Conservation (phyloP, 2,329 filamentous ascomycete species). For the Huntiella bhutanensis region DNA sequence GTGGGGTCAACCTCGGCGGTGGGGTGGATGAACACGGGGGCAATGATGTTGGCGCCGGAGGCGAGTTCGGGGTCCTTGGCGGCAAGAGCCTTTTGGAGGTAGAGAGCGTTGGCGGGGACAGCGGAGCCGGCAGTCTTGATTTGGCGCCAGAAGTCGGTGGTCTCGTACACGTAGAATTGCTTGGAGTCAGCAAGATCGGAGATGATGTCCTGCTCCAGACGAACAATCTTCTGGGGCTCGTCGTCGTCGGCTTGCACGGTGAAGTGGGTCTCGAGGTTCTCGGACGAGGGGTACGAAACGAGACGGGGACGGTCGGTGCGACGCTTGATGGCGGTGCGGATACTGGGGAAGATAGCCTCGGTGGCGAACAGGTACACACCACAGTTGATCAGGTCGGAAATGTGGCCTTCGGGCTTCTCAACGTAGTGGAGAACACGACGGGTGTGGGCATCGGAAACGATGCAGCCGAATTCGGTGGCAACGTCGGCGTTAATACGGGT, state of each 20-base stretch:
- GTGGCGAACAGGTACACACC: conserved; percentile 95
- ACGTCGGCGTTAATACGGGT: conserved; percentile 81
- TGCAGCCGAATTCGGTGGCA: conserved; percentile 92
- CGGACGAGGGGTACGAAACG: conserved; percentile 86
- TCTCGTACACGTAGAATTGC: conserved; percentile 96
- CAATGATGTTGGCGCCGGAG: conserved; percentile 70
- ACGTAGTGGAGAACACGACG: conserved; percentile 96
- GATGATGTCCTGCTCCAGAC: conserved; percentile 91
- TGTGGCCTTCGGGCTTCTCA: conserved; percentile 94
- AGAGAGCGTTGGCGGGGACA: conserved; percentile 88
- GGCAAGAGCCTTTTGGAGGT: conserved; percentile 73
- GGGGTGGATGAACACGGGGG: conserved; percentile 90
- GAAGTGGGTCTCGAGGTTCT: conserved; percentile 61
- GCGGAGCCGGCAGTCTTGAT: conserved; percentile 98
- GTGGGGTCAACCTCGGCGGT: conserved; percentile 79
- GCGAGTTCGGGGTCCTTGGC: conserved; percentile 54
- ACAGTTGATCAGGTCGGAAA: conserved; percentile 97
- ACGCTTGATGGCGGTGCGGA: conserved; percentile 86
- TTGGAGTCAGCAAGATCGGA: conserved; percentile 91
- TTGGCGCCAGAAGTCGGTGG: conserved; percentile 98
- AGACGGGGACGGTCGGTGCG: conserved; percentile 80
- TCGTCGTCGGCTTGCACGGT: conserved; percentile 45
- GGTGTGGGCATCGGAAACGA: conserved; percentile 83
- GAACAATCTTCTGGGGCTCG: conserved; percentile 68
- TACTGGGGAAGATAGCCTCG: conserved; percentile 90